phyloP scores from a whole-genome alignment of 345 rosid genomes.

The Leavenworthia alabamica region DNA sequence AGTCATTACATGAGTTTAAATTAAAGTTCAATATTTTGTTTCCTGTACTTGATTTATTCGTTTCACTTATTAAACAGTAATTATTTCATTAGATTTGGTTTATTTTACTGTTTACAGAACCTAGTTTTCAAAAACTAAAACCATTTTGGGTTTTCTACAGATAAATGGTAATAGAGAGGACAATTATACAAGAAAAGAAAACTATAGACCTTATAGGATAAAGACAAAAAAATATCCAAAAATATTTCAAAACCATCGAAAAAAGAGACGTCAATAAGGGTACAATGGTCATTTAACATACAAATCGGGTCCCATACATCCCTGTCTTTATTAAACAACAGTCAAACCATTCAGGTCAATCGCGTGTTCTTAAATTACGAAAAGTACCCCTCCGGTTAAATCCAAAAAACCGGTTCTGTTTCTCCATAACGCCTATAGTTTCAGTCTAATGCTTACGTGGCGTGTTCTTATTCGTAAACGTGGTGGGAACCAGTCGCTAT shows the following conservation, averaged over 20 bases:
- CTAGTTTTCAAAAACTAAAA: not conserved
- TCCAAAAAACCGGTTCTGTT: conserved; percentile 26
- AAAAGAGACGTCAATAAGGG: conserved; percentile 16
- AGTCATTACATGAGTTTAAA: not conserved
- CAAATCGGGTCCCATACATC: conserved; percentile 11
- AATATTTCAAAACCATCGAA: not conserved
- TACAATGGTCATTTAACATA: not conserved
- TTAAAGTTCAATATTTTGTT: not conserved
- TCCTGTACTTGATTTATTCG: not conserved
- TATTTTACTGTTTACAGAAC: not conserved
- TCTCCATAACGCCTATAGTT: conserved; percentile 27
- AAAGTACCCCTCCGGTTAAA: conserved; percentile 21
- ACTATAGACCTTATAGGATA: no score
- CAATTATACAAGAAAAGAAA: not conserved
- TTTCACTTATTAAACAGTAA: not conserved
- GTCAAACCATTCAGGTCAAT: conserved; percentile 62
- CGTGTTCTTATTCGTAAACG: conserved; percentile 15
- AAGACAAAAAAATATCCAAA: conserved; percentile 8
- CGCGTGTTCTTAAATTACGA: conserved; percentile 14
- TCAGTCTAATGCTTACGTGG: conserved; percentile 44
- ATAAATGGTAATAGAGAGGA: not conserved
- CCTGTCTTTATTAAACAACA: conserved; percentile 5
- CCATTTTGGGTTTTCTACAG: not conserved
- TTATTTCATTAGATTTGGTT: not conserved
- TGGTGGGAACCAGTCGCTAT: conserved; percentile 17